Evolutionary conservation across 2,329 filamentous ascomycete genomes (phyloP).

Genomic region (Pseudogymnoascus sp.): DNA sequence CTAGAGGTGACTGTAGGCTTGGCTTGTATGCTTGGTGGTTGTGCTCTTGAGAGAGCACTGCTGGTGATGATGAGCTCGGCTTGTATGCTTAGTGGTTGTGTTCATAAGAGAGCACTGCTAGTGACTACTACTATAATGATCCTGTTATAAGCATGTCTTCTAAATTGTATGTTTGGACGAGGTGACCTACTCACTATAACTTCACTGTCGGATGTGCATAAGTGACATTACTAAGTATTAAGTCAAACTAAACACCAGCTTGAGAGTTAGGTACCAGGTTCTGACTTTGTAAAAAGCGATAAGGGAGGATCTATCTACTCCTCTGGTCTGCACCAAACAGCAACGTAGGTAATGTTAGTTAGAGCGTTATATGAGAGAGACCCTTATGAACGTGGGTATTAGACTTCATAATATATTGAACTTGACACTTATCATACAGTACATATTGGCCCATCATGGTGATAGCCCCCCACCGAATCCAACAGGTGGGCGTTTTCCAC

Average conservation of each 20-base stretch:
- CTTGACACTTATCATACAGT: conserved; percentile 2
- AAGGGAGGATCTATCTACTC: background rate
- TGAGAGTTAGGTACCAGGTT: background rate
- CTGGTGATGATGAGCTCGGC: too few relatives aligned
- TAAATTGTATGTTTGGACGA: background rate
- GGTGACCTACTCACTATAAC: background rate
- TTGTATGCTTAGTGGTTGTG: background rate
- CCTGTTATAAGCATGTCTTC: background rate
- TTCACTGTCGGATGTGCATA: background rate
- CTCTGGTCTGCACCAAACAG: background rate
- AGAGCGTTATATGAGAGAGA: background rate
- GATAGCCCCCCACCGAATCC: conserved; percentile 74
- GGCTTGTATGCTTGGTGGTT: too few relatives aligned
- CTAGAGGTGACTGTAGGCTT: too few relatives aligned
- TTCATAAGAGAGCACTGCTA: background rate
- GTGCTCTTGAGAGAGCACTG: too few relatives aligned
- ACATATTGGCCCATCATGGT: background rate
- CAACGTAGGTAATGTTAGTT: background rate
- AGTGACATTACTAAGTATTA: background rate
- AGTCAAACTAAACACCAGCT: background rate
- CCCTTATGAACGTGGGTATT: background rate
- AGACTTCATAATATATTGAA: background rate
- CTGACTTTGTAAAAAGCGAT: background rate
- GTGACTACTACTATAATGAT: background rate
- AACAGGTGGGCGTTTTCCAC: conserved; percentile 65